Percentiles rank a stretch among this genome's conserved stretches.
Evolutionary conservation across 2,329 filamentous ascomycete genomes (phyloP).

Genomic region (Aspergillus caelatus): DNA sequence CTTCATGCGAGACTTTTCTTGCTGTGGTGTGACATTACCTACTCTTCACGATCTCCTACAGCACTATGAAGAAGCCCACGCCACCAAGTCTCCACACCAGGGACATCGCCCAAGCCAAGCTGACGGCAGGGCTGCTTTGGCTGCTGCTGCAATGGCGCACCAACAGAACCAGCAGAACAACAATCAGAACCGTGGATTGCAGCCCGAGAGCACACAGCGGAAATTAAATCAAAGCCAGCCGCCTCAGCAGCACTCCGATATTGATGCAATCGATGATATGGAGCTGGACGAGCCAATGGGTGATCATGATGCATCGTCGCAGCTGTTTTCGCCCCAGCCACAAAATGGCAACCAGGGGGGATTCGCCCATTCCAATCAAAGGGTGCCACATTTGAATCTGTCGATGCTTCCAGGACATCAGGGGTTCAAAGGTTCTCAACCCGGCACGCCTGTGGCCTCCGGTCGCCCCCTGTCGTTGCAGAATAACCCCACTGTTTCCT

Average conservation of each 20-base stretch:
- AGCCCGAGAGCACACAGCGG: constrained; percentile 39
- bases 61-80: constrained; percentile 95
- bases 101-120: constrained; percentile 53
- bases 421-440: constrained; percentile 81
- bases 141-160: constrained; percentile 51
- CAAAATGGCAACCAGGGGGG: constrained; percentile 69
- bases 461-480: constrained; percentile 72
- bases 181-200: constrained; percentile 38
- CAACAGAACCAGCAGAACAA: constrained; percentile 52
- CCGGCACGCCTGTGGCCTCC: constrained; percentile 77
- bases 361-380: constrained; percentile 58
- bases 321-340: constrained; percentile 60
- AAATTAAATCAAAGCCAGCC: constrained; percentile 39
- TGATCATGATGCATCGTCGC: constrained; percentile 40
- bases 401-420: constrained; percentile 75
- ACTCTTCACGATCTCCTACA: constrained; percentile 93
- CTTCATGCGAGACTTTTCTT: constrained; percentile 96
- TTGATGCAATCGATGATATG: constrained; percentile 91
- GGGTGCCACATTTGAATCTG: constrained; percentile 73
- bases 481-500: constrained; percentile 95
- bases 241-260: constrained; percentile 54
- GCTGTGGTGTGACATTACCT: constrained; percentile 85
- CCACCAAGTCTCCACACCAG: constrained; percentile 62
- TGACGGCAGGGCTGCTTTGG: constrained; percentile 55
- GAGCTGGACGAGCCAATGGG: constrained; percentile 87